A percentile compares a stretch with the other conserved stretches of the same genome.
phyloP scores from a whole-genome alignment of 2,329 filamentous ascomycete species.

The Monilinia fructicola region DNA sequence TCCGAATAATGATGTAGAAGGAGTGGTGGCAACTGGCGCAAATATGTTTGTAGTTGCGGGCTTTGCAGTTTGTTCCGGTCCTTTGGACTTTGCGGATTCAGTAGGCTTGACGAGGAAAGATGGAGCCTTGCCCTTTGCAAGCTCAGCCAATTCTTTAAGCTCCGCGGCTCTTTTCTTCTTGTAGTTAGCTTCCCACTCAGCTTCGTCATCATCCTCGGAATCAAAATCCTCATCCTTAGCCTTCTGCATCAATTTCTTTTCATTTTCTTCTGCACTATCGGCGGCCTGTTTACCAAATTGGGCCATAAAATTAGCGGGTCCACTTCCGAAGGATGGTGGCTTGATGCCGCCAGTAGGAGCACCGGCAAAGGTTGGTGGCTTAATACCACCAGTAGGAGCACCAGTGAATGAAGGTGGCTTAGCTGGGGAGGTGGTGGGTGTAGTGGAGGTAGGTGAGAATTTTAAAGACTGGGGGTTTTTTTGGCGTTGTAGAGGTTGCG shows the following conservation, averaged over 20 bases:
- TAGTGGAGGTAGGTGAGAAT: slow-evolving; percentile 6
- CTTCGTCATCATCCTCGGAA: slow-evolving; percentile 37
- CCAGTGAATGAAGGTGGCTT: slow-evolving; percentile 22
- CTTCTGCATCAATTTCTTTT: slow-evolving; percentile 34
- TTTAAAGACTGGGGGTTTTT: slow-evolving; percentile 5
- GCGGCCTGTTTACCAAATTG: slow-evolving; percentile 33
- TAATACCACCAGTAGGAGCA: slow-evolving; percentile 12
- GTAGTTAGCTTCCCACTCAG: slow-evolving; percentile 34
- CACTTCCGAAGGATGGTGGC: slow-evolving; percentile 34
- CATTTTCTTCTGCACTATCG: slow-evolving; percentile 31
- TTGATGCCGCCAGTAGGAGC: slow-evolving; percentile 27
- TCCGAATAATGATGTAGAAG: slow-evolving; percentile 29
- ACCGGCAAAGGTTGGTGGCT: slow-evolving; percentile 15
- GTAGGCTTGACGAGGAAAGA: slow-evolving; percentile 25
- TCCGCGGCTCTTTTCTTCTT: slow-evolving; percentile 30
- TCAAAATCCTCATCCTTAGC: slow-evolving; percentile 38
- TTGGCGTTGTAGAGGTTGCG: slow-evolving; percentile 13
- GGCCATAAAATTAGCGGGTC: slow-evolving; percentile 31
- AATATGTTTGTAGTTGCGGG: slow-evolving; percentile 1
- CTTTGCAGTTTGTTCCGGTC: slow-evolving; percentile 16
- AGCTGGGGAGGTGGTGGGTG: slow-evolving; percentile 19
- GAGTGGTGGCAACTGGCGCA: background rate
- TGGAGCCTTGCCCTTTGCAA: slow-evolving; percentile 29
- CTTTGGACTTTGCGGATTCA: slow-evolving; percentile 12
- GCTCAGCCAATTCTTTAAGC: slow-evolving; percentile 30